These are phyloP conservation scores for Gremmenia infestans DNA, from an alignment of 2,329 filamentous ascomycete species.

Conservation along the genomic window DNA sequence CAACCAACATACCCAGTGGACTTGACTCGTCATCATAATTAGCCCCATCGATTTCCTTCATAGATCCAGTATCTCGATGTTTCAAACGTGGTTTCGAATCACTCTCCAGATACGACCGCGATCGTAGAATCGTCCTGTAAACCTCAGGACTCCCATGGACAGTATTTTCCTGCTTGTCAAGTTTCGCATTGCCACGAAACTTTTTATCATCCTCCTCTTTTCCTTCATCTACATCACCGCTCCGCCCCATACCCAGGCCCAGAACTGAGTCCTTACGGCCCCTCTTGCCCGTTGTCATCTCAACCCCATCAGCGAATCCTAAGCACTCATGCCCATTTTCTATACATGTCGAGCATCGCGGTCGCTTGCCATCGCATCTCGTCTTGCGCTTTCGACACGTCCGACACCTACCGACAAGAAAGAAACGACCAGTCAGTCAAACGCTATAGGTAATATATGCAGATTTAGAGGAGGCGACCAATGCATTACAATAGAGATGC, in stretches of 20 bases:
- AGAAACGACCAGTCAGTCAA: no score
- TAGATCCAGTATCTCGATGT: conserved; percentile 1
- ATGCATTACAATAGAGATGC: not conserved
- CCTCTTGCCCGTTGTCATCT: conserved; percentile 12
- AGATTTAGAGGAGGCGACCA: no score
- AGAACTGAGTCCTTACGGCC: conserved; percentile 13
- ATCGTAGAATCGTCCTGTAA: not conserved
- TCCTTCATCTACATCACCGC: conserved; percentile 36
- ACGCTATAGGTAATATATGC: no score
- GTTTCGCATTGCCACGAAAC: not conserved
- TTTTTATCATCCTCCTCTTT: conserved; percentile 27
- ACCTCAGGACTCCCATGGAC: not conserved
- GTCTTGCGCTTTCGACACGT: conserved; percentile 75
- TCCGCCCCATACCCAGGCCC: conserved; percentile 22
- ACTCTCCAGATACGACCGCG: conserved; percentile 5
- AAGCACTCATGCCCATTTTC: conserved; percentile 66
- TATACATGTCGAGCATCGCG: conserved; percentile 65
- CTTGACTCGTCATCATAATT: conserved; percentile 28
- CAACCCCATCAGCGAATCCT: conserved; percentile 50
- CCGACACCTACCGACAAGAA: conserved; percentile 48
- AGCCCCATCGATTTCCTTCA: not conserved
- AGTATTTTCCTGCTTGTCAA: not conserved
- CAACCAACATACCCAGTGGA: conserved; percentile 26
- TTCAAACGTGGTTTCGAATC: not conserved
- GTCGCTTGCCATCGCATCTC: conserved; percentile 68